Base-by-base conservation (phyloP, 2,329 filamentous ascomycete genomes). In the Stemphylium beticola region DNA sequence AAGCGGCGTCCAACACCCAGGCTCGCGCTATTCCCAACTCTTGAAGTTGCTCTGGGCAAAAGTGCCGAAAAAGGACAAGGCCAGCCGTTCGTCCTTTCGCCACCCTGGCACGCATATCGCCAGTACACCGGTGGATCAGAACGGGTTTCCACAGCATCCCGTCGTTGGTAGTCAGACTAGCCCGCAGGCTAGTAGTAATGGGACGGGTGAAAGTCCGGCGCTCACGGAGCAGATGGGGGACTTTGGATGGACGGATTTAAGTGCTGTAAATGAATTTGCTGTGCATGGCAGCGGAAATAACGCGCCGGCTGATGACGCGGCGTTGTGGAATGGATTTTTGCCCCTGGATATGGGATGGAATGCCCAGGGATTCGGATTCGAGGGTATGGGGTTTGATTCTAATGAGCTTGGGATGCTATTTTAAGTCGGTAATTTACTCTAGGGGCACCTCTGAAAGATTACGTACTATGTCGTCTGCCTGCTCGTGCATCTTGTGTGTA, bases 11-110 rank as follows among this genome's bases (percentile, higher is more conserved):
- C 76, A 79, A 42, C 79, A 81, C 61, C 78, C 78, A 0, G 79
- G 79, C 3, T 76, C 71, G 38, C 68, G 79, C n/a, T 81, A 81
- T 61, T 76, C 75, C 4, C 76, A 78, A 42, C 74, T 81, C 0
- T 65, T 81, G 7, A 76, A 77, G 52, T 66, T 81, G 4, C 74
- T 81, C 4, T 81, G 79, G 79, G 78, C 79, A 5, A 80, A 80
- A 58, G 78, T 79, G 0, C 71, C 71, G 0, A 62, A 65, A 10
- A 74, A 73, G 33, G 72, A 74, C 39, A 73, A 73, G 45, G 46
- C 52, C 9, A 51, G 49, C 4, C 61, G 64, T 4, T 60, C 66
- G 0, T 61, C 65, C 0, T 74, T 70, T 57, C 61, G 66, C 14
- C 72, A 74, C 18, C 72, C 71, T 14, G 70, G 71, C 20, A 74